Conservation (phyloP, 2,329 filamentous ascomycete genomes). For the Cytospora leucostoma region DNA sequence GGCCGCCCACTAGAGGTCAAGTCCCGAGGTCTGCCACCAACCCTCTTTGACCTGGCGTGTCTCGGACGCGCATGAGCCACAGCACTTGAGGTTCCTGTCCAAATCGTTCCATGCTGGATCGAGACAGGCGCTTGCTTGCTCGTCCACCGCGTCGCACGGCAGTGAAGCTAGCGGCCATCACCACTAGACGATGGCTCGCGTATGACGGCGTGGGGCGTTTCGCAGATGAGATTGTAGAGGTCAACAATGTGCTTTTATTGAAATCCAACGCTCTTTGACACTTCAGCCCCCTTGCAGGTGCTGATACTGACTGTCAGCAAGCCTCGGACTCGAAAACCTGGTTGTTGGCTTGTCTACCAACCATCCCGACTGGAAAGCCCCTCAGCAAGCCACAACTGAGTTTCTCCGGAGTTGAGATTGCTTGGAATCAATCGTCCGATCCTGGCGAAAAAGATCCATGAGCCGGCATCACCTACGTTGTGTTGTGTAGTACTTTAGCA, state of each 20-base stretch:
- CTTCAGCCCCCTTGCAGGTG: background rate
- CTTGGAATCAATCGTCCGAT: constrained; percentile 14
- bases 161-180: background rate
- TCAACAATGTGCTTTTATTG: background rate
- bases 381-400: constrained; percentile 1
- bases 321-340: background rate
- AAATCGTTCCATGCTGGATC: background rate
- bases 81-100: background rate
- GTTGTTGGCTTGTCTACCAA: background rate
- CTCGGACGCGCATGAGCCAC: background rate
- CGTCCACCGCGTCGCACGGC: constrained; percentile 1
- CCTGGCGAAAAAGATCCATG: constrained; percentile 11
- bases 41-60: too few species aligned
- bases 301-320: background rate
- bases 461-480: constrained; percentile 13
- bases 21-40: background rate
- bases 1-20: background rate
- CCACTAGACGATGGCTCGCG: background rate
- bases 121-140: background rate
- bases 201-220: background rate
- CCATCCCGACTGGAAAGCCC: background rate
- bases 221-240: background rate
- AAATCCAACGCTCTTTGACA: background rate
- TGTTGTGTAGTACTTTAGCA: constrained; percentile 15
- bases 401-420: background rate